Base-by-base conservation (phyloP, 805 yeast species). In the Saccharomycodes ludwigii region DNA sequence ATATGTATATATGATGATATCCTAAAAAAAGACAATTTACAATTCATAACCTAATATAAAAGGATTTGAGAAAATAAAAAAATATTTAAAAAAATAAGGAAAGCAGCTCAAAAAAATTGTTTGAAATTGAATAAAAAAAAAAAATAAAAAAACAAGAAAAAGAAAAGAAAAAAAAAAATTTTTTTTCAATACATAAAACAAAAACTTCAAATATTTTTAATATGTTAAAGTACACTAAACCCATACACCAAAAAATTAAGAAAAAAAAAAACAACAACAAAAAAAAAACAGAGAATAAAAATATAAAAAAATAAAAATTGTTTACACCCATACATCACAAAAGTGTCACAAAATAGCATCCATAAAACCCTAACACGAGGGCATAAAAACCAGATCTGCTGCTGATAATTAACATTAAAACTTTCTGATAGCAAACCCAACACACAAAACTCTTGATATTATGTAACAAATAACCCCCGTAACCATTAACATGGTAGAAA, bases 361-460 rank as follows among this genome's bases (percentile, higher is more conserved):
- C n/a, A n/a, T n/a, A n/a, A n/a, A n/a, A n/a, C n/a, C n/a, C n/a
- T n/a, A n/a, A n/a, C n/a, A n/a, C n/a, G n/a, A n/a, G n/a, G n/a
- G n/a, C n/a, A n/a, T 12, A 13, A 14, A 14, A 7, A 12, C 6
- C 18, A 16, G 6, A n/a, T 25, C 16, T 10, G 16, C 16, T 25
- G 10, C 8, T 25, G 18, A 17, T 17, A 16, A n/a, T 17, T 10
- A 11, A 16, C 11, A n/a, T 40, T 30, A 56, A 30, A 60, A 59
- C 36, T 59, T 56, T 9, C 39, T 27, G 15, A 60, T 31, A 30
- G 43, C 54, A 36, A 52, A 37, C 0, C 76, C 75, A 13, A 66
- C 71, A 29, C 58, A 51, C 12, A 44, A 37, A 36, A 51, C 55
- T 33, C 75, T 52, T 14, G 71, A 59, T 11, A 48, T 33, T 6